Percentiles rank a stretch among this genome's conserved stretches.
Conservation (phyloP, 192 early-diverging fungal species). For the Backusella luteola region DNA sequence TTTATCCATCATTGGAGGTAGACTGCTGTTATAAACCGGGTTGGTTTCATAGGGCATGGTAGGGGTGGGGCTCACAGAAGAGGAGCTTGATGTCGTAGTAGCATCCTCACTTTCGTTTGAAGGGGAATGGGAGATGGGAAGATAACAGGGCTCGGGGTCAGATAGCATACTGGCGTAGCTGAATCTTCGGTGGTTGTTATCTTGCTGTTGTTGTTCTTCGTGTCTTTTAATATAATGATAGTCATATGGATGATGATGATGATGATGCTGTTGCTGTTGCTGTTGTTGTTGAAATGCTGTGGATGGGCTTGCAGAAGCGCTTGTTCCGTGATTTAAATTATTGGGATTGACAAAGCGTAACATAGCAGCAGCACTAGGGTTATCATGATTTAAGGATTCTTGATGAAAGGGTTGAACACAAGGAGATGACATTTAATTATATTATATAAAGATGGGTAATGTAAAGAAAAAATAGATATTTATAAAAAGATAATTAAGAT, state of each 20-base stretch:
- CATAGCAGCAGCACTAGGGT: not conserved
- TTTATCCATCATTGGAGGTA: not conserved
- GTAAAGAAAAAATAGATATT: not conserved
- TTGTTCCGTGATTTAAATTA: not conserved
- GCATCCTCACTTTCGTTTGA: constrained; percentile 9
- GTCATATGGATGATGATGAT: not conserved
- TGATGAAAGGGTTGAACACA: constrained; percentile 7
- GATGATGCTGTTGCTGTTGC: not conserved
- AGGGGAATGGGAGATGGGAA: not conserved
- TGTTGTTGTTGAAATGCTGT: not conserved
- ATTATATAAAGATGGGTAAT: not conserved
- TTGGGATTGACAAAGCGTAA: constrained; percentile 14
- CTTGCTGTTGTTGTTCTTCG: not conserved
- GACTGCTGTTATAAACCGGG: not conserved
- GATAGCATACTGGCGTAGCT: constrained; percentile 15
- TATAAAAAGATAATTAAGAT: not conserved
- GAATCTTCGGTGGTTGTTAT: constrained; percentile 2
- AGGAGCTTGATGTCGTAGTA: not conserved
- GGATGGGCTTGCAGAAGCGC: not conserved
- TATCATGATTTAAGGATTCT: constrained; percentile 3
- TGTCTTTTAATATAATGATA: constrained; percentile 10
- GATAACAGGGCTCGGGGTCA: constrained; percentile 8
- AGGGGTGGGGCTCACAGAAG: not conserved
- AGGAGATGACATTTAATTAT: not conserved
- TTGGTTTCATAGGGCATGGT: constrained; percentile 1